phyloP scores from a whole-genome alignment of 257 asterid species.

The Fraxinus excelsior region DNA sequence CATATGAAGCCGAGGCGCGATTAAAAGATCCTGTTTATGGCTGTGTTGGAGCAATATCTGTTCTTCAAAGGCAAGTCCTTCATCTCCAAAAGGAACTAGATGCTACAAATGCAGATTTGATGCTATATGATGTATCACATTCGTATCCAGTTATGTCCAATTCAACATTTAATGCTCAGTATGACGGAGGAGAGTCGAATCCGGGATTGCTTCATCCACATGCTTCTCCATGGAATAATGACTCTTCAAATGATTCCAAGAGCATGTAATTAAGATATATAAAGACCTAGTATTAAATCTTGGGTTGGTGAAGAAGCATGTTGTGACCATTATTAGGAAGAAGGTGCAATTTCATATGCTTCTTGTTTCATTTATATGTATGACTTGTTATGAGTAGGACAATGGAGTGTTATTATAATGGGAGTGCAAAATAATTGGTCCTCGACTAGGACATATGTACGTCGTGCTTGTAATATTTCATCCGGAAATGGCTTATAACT shows the following conservation, averaged over 20 bases:
- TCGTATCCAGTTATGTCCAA: slow-evolving; percentile 5
- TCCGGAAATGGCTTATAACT: no score
- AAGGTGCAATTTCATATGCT: neutral
- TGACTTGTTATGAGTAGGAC: neutral
- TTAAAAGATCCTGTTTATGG: slow-evolving; percentile 75
- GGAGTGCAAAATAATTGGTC: neutral
- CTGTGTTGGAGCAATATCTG: slow-evolving; percentile 74
- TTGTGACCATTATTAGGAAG: neutral
- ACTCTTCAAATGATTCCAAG: slow-evolving; percentile 22
- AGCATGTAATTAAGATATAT: neutral
- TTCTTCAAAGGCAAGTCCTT: slow-evolving; percentile 62
- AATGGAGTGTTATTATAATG: neutral
- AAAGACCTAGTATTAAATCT: no score
- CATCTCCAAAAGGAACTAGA: slow-evolving; percentile 67
- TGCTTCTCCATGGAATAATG: slow-evolving; percentile 30
- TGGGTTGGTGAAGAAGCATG: neutral
- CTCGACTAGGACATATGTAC: neutral
- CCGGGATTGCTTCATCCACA: slow-evolving; percentile 14
- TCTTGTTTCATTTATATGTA: neutral
- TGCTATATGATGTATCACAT: slow-evolving; percentile 36
- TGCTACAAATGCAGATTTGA: slow-evolving; percentile 64
- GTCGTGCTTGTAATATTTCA: neutral
- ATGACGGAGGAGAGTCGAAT: slow-evolving; percentile 25
- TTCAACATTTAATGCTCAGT: slow-evolving; percentile 1
- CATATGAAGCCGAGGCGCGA: slow-evolving; percentile 83